Evolutionary conservation across 1,139 yeast genomes (phyloP).

Genomic region (Taiozyma sp.): DNA sequence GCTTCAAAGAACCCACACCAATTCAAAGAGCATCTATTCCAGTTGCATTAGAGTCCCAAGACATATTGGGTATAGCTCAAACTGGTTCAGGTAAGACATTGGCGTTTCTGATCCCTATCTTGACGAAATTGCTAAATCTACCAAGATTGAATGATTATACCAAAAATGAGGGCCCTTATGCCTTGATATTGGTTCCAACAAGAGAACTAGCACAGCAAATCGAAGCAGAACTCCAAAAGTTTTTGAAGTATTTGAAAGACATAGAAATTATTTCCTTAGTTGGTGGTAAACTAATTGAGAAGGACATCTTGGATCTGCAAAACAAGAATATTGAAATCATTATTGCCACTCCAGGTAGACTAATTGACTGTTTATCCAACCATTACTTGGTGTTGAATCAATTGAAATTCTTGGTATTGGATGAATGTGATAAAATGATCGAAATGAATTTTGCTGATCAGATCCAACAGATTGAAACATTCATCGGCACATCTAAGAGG

Average conservation of each 20-base stretch:
- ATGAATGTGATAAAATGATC: slow-evolving; percentile 94
- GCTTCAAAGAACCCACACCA: slow-evolving; percentile 72
- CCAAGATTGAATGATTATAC: slow-evolving; percentile 35
- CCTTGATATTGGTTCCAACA: slow-evolving; percentile 80
- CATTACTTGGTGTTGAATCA: slow-evolving; percentile 55
- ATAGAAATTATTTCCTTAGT: slow-evolving; percentile 64
- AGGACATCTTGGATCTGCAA: slow-evolving; percentile 54
- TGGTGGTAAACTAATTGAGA: slow-evolving; percentile 87
- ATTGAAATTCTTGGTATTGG: slow-evolving; percentile 71
- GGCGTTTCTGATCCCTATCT: slow-evolving; percentile 73
- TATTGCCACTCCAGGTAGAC: slow-evolving; percentile 92
- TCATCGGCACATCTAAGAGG: slow-evolving; percentile 26
- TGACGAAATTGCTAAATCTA: slow-evolving; percentile 50
- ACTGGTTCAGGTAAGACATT: slow-evolving; percentile 96
- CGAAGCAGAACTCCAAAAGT: slow-evolving; percentile 56
- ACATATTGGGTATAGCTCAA: slow-evolving; percentile 87
- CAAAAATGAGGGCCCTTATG: slow-evolving; percentile 56
- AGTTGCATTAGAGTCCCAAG: slow-evolving; percentile 52
- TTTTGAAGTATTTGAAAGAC: slow-evolving; percentile 38
- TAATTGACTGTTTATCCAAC: slow-evolving; percentile 74
- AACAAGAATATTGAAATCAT: slow-evolving; percentile 69
- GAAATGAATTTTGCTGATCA: slow-evolving; percentile 92
- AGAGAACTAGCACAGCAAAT: slow-evolving; percentile 92
- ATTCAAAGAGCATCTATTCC: slow-evolving; percentile 90
- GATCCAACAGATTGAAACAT: slow-evolving; percentile 45